Evolutionary conservation across 179 eudicot genomes (phyloP), one percentile per base, ranked within the genome.

Genomic region (Drosera spatulata): DNA sequence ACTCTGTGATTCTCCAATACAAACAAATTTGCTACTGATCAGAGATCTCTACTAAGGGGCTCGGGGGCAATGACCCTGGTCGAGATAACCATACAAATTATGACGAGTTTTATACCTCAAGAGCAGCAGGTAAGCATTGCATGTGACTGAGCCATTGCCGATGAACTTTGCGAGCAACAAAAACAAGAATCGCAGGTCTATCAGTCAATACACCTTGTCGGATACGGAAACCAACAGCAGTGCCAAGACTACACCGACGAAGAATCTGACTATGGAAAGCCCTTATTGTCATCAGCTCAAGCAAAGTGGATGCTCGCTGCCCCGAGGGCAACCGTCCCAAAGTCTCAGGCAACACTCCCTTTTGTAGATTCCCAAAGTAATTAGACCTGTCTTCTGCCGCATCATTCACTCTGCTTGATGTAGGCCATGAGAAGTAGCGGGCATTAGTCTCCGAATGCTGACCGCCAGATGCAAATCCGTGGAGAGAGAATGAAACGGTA

Each of bases 321-420:
- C 97, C 97, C 66, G 80, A 76, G 22, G 97, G 97, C 63, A 82
- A 70, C 55, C 73, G 80, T 40, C 81, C 86, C 56, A 83, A 69
- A 58, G 82, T 83, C 69, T 85, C 91, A 45, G 96, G 88, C 11
- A 88, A 75, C 39, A 91, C 96, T 61, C 88, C 96, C 68, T 91
- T 91, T 61, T 88, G 97, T 53, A 88, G 82, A 70, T 88, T 91
- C 12, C 85, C 87, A 77, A 91, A 91, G 69, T 91, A 88, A 68
- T 88, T 85, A 50, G 84, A 88, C 75, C 97, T 80, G 70, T 88
- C 97, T 73, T 85, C 96, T 38, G 97, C 96, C 66, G 95, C 94
- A 73, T 83, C 96, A 66, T 77, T 83, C 60, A 81, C 63, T 38
- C 95, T 76, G 66, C 90, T 82, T 5, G 87, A 85, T 53, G 93